phyloP scores from a whole-genome alignment of 2,329 filamentous ascomycete species.

The Rhynchosporium secalis region DNA sequence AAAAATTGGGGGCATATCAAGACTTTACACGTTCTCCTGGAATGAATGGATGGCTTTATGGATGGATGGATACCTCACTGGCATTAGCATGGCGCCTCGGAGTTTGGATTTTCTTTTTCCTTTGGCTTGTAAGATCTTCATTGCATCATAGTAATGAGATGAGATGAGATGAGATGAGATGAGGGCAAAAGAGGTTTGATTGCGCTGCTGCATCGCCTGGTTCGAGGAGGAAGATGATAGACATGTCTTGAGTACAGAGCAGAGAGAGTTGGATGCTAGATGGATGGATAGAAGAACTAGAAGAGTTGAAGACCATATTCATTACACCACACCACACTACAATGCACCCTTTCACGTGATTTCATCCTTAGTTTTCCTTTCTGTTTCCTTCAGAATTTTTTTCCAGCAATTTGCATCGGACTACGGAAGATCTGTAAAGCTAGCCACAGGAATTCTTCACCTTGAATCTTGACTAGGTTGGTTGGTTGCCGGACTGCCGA shows the following conservation, averaged over 20 bases:
- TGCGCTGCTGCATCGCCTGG: conserved; percentile 10
- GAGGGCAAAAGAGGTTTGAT: conserved; percentile 4
- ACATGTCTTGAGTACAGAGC: background rate
- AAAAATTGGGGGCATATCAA: conserved; percentile 6
- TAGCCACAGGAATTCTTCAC: too few relatives aligned
- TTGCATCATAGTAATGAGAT: conserved; percentile 11
- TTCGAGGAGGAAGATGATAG: background rate
- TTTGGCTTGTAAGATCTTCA: background rate
- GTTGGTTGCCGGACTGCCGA: background rate
- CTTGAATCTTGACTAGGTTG: too few relatives aligned
- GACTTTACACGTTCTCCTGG: background rate
- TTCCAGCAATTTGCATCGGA: too few relatives aligned
- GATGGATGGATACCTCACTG: background rate
- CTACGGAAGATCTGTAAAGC: too few relatives aligned
- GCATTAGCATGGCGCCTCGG: conserved; percentile 14
- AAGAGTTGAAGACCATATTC: conserved; percentile 6
- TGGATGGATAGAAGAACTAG: conserved; percentile 1
- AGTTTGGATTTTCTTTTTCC: background rate
- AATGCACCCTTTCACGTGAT: background rate
- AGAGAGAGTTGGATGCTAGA: background rate
- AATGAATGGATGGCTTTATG: background rate
- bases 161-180: background rate
- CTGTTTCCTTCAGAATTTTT: too few relatives aligned
- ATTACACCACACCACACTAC: background rate
- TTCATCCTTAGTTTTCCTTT: too few relatives aligned